A percentile compares a stretch with the other conserved stretches of the same genome.
These are phyloP conservation scores for Talaromyces atroroseus DNA, from an alignment of 2,329 filamentous ascomycete genomes.

Conservation along the genomic window DNA sequence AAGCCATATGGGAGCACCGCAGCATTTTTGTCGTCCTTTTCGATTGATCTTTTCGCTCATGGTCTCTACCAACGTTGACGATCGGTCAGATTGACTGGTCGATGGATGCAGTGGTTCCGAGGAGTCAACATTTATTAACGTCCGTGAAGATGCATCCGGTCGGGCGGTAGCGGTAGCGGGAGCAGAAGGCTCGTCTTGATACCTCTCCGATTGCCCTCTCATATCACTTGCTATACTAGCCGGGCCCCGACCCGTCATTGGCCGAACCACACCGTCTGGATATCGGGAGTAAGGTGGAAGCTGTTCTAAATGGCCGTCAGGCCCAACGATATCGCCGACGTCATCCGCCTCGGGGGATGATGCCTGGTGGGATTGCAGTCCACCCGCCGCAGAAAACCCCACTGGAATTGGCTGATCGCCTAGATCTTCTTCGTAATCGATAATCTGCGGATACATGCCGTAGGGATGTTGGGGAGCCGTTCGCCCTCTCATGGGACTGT, in stretches of 20 bases:
- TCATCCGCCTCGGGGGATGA: constrained; percentile 64
- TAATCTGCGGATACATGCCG: constrained; percentile 77
- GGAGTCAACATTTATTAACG: constrained; percentile 16
- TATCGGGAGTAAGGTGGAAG: constrained; percentile 88
- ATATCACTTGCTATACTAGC: constrained; percentile 29
- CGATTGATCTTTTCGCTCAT: constrained; percentile 42
- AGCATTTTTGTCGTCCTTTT: constrained; percentile 42
- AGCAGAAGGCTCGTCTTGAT: constrained; percentile 25
- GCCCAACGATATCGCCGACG: constrained; percentile 77
- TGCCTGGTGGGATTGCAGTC: constrained; percentile 62
- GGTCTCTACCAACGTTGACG: constrained; percentile 16
- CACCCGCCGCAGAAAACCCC: constrained; percentile 63
- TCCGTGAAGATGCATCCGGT: constrained; percentile 30
- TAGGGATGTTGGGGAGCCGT: constrained; percentile 78
- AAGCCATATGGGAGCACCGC: constrained; percentile 49
- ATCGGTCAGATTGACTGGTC: constrained; percentile 16
- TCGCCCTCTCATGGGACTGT: constrained; percentile 55
- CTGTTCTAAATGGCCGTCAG: constrained; percentile 83
- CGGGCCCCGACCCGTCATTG: constrained; percentile 47
- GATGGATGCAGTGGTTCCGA: constrained; percentile 17
- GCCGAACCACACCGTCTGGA: constrained; percentile 62
- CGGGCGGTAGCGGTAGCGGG: constrained; percentile 18
- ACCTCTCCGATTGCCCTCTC: constrained; percentile 19
- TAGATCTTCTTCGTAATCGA: constrained; percentile 54
- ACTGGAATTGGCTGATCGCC: constrained; percentile 53